These are phyloP conservation scores for Hericium erinaceus DNA, from an alignment of 768 basidiomycete genomes.

Conservation along the genomic window DNA sequence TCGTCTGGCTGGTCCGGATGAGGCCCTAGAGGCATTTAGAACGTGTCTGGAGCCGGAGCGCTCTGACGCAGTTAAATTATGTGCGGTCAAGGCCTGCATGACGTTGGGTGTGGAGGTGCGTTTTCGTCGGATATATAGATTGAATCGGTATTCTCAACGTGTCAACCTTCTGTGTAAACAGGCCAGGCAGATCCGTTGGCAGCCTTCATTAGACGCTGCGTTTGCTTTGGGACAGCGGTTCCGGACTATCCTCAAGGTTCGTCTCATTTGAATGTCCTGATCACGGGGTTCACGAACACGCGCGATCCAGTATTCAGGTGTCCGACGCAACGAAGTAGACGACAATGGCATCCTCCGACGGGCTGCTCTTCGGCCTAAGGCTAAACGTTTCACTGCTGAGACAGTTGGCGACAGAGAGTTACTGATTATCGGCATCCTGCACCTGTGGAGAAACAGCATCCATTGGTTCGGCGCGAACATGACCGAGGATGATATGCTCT, in stretches of 20 bases:
- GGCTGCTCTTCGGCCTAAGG: conserved; percentile 47
- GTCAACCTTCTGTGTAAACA: conserved; percentile 16
- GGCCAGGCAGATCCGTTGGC: conserved; percentile 48
- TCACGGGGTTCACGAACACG: not conserved
- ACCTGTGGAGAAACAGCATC: conserved; percentile 54
- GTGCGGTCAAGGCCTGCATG: conserved; percentile 64
- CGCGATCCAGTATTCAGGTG: conserved; percentile 33
- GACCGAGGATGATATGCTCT: conserved; percentile 29
- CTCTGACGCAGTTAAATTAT: conserved; percentile 73
- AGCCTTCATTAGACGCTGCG: conserved; percentile 42
- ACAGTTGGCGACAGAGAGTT: conserved; percentile 61
- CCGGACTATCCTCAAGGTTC: conserved; percentile 48
- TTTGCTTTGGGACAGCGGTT: conserved; percentile 39
- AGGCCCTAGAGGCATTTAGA: conserved; percentile 50
- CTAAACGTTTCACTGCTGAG: conserved; percentile 46
- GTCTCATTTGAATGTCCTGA: conserved; percentile 1
- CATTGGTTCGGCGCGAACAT: conserved; percentile 44
- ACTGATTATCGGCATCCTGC: conserved; percentile 57
- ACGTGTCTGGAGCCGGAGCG: conserved; percentile 67
- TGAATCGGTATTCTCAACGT: not conserved
- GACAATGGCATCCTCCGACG: conserved; percentile 45
- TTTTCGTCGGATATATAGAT: not conserved
- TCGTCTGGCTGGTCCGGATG: conserved; percentile 57
- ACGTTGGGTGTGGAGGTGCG: conserved; percentile 59
- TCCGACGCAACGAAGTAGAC: conserved; percentile 55